Evolutionary conservation across 495 filamentous ascomycete species (phyloP).

Genomic region (Oidiodendron maius): DNA sequence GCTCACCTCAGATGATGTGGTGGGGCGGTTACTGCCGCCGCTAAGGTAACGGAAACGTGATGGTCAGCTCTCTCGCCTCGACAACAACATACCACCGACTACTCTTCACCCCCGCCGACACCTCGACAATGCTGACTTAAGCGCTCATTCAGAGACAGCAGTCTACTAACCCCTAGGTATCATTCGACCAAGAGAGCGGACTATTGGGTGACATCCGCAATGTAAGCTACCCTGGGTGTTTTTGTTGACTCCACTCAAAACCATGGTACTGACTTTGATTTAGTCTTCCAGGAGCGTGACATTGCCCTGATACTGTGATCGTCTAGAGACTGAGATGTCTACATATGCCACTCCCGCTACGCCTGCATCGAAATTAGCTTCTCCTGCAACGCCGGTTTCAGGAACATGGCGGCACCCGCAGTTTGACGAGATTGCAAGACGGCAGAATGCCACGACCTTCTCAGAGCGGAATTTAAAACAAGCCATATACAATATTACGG

Average conservation of each 20-base stretch:
- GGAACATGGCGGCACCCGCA: slow-evolving; percentile 88
- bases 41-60: too few species aligned
- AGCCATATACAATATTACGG: slow-evolving; percentile 56
- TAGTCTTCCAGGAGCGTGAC: background rate
- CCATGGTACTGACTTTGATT: slow-evolving; percentile 5
- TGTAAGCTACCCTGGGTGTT: too few species aligned
- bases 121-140: slow-evolving; percentile 14
- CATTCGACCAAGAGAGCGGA: too few species aligned
- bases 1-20: background rate
- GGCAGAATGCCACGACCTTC: slow-evolving; percentile 69
- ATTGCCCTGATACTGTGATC: background rate
- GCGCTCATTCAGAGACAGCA: slow-evolving; percentile 8
- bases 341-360: slow-evolving; percentile 29
- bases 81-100: slow-evolving; percentile 14
- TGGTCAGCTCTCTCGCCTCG: too few species aligned
- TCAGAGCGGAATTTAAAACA: slow-evolving; percentile 59
- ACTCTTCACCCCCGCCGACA: slow-evolving; percentile 2
- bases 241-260: slow-evolving; percentile 18
- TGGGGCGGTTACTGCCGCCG: slow-evolving; percentile 7
- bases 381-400: slow-evolving; percentile 44
- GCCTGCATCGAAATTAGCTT: slow-evolving; percentile 26
- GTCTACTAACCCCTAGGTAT: slow-evolving; percentile 24
- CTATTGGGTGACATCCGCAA: too few species aligned
- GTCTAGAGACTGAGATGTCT: slow-evolving; percentile 14
- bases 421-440: slow-evolving; percentile 67